phyloP scores from a whole-genome alignment of 2,329 filamentous ascomycete genomes.

The Emergomyces pasteurianus region DNA sequence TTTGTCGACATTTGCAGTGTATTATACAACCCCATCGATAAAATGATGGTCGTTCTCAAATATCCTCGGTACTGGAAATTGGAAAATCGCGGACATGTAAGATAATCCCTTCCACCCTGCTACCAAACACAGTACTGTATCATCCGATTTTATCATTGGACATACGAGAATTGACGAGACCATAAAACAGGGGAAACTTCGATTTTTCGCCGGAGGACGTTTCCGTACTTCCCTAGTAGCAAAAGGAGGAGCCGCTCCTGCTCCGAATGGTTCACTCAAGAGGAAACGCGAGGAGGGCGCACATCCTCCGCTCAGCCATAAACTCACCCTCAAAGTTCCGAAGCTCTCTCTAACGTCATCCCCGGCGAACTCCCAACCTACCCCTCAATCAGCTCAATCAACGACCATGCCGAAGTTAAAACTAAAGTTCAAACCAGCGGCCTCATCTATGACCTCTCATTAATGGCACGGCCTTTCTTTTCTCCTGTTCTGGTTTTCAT shows the following conservation, averaged over 20 bases:
- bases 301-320: conserved; percentile 21
- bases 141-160: background rate
- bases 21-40: conserved; percentile 43
- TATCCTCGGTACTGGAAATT: conserved; percentile 48
- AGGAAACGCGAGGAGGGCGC: conserved; percentile 29
- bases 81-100: conserved; percentile 41
- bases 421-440: conserved; percentile 27
- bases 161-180: background rate
- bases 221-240: conserved; percentile 27
- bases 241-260: conserved; percentile 17
- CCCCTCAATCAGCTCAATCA: conserved; percentile 12
- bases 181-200: conserved; percentile 27
- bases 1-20: conserved; percentile 46
- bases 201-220: conserved; percentile 29
- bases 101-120: conserved; percentile 6
- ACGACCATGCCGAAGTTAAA: conserved; percentile 26
- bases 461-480: background rate
- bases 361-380: conserved; percentile 12
- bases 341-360: conserved; percentile 22
- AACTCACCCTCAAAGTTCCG: conserved; percentile 32
- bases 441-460: conserved; percentile 1
- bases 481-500: background rate
- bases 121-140: background rate
- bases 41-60: conserved; percentile 38
- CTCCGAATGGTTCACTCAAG: conserved; percentile 16